These are phyloP conservation scores for Beauveria rudraprayagi DNA, from an alignment of 2,329 filamentous ascomycete species.

Conservation along the genomic window DNA sequence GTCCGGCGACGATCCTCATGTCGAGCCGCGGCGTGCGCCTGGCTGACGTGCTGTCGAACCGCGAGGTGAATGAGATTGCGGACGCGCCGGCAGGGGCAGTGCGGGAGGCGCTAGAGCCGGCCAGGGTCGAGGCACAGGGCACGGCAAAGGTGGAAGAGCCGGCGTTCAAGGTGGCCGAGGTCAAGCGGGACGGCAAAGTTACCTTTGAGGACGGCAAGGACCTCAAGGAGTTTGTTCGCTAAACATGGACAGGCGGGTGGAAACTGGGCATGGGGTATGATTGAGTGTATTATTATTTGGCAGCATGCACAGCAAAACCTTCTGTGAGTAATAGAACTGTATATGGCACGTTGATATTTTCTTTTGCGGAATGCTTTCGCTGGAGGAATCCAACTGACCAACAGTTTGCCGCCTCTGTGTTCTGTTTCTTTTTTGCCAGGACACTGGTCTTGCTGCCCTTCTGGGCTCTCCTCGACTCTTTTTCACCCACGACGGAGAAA, in stretches of 20 bases:
- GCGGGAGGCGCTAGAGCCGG: constrained; percentile 46
- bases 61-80: constrained; percentile 85
- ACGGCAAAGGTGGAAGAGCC: constrained; percentile 15
- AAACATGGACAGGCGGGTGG: background rate
- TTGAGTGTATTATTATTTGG: constrained; percentile 5
- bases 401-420: too few species aligned
- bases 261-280: background rate
- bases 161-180: constrained; percentile 47
- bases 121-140: background rate
- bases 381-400: too few species aligned
- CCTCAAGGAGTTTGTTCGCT: constrained; percentile 47
- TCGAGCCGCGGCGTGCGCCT: constrained; percentile 78
- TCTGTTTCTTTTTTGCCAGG: too few species aligned
- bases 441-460: too few species aligned
- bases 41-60: constrained; percentile 66
- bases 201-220: constrained; percentile 53
- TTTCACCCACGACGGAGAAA: too few species aligned
- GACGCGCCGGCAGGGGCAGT: constrained; percentile 68
- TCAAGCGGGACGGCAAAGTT: constrained; percentile 57
- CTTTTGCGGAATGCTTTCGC: background rate
- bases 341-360: background rate
- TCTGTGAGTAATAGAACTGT: background rate
- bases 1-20: constrained; percentile 76
- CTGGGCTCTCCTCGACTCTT: too few species aligned
- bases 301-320: background rate